Evolutionary conservation across 495 filamentous ascomycete genomes (phyloP).

Genomic region (Aspergillus homomorphus): DNA sequence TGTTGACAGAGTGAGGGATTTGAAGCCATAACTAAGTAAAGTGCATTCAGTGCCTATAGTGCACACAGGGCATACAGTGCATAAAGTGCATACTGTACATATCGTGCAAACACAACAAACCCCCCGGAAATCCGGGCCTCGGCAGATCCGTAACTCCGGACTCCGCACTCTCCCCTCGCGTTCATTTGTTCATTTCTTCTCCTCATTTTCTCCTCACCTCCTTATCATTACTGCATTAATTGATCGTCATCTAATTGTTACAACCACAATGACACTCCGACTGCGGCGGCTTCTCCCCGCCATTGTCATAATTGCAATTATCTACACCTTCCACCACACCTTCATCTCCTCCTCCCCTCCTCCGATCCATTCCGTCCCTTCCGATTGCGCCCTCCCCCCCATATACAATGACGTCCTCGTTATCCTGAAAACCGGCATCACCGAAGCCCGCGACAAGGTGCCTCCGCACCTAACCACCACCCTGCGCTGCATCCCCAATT

Average conservation of each 20-base stretch:
- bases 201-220: not conserved
- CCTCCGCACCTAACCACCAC: slow-evolving; percentile 45
- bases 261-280: not conserved
- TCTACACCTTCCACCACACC: not conserved
- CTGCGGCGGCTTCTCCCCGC: not conserved
- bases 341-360: not conserved
- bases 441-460: slow-evolving; percentile 42
- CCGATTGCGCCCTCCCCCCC: slow-evolving; percentile 26
- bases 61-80: too few species aligned
- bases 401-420: slow-evolving; percentile 41
- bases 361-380: not conserved
- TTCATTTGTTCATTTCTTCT: not conserved
- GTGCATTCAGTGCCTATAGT: too few species aligned
- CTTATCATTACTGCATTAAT: not conserved
- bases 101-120: not conserved
- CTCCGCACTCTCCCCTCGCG: not conserved
- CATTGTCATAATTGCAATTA: not conserved
- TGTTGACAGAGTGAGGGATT: too few species aligned
- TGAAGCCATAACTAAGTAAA: too few species aligned
- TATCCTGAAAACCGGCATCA: slow-evolving; percentile 48
- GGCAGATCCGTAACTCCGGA: too few species aligned
- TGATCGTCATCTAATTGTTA: too few species aligned
- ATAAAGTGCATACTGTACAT: too few species aligned
- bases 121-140: too few species aligned
- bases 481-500: slow-evolving; percentile 44